Evolutionary conservation across 495 filamentous ascomycete genomes (phyloP), one percentile per base, ranked within the genome.

Genomic region (Neurospora tetraspora): DNA sequence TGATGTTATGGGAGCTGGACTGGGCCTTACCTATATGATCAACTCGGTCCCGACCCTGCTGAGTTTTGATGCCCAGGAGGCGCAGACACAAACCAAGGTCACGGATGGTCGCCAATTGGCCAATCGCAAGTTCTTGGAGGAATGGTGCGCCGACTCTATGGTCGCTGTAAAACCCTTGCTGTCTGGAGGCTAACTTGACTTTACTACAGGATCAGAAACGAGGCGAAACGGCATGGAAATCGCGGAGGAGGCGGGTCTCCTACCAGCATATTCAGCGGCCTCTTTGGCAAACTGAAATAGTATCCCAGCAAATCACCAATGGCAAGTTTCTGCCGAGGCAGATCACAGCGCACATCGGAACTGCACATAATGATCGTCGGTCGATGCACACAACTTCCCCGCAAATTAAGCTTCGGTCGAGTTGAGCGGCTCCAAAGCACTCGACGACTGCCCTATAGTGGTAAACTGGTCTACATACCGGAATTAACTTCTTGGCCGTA

Each of bases 11-110:
- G 73, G 79, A n/a, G 85, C 82, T 11, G 86, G 84, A 6, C 74
- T 92, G 61, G 85, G 82, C 2, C 79, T 85, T 68, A 83, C 83
- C 27, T 92, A 89, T 78, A 85, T 87, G 83, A 89, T 93, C 72
- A 90, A 83, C 42, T 84, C 84, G 10, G 81, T 92, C 74, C 91
- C 91, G 31, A 92, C 90, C n/a, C 76, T 94, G 45, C 81, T 93
- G 34, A 84, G 86, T 36, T 93, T 93, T 74, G 86, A 86, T 68
- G 83, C 86, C n/a, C 85, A 86, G 53, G 88, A 91, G 75, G 83
- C 89, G 6, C 85, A 89, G 77, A 69, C 83, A 1, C 80, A 83
- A 68, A 88, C 86, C 20, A 87, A 86, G 80, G 75, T 92, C 31
- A 81, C 81, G 14, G 84, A 86, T 73, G 82, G 81, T n/a, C 82